Evolutionary conservation across 768 basidiomycete genomes (phyloP).

Genomic region (Hirschioporus abietinus): DNA sequence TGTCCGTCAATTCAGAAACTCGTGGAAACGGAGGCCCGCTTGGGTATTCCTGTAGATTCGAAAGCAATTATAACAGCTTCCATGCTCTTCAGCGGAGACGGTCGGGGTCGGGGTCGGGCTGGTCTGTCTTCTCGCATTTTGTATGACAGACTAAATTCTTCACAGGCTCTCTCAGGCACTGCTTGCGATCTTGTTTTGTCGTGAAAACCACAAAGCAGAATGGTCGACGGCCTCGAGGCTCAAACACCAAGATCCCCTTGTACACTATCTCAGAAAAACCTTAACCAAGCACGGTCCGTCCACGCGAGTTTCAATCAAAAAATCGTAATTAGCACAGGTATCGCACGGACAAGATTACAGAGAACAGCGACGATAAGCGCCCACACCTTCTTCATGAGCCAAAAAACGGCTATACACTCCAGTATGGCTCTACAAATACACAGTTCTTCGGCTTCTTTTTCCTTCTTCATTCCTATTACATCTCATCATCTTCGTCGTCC

Average conservation of each 20-base stretch:
- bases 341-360: not conserved
- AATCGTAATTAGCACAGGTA: not conserved
- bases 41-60: not conserved
- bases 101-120: not conserved
- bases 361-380: not conserved
- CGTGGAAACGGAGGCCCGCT: too few species aligned
- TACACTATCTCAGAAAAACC: too few species aligned
- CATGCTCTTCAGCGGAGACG: not conserved
- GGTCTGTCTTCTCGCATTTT: not conserved
- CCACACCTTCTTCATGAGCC: not conserved
- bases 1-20: too few species aligned
- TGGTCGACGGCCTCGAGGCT: too few species aligned
- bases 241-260: too few species aligned
- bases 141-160: too few species aligned
- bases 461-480: constrained; percentile 14
- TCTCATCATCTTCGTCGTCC: constrained; percentile 58
- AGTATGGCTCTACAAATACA: not conserved
- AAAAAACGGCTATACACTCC: not conserved
- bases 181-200: too few species aligned
- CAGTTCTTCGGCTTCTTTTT: not conserved
- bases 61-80: not conserved
- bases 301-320: not conserved
- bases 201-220: too few species aligned
- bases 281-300: not conserved
- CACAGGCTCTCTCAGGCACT: too few species aligned